Evolutionary conservation across 768 basidiomycete genomes (phyloP), one percentile per base, ranked within the genome.

Genomic region (Russula emetica): DNA sequence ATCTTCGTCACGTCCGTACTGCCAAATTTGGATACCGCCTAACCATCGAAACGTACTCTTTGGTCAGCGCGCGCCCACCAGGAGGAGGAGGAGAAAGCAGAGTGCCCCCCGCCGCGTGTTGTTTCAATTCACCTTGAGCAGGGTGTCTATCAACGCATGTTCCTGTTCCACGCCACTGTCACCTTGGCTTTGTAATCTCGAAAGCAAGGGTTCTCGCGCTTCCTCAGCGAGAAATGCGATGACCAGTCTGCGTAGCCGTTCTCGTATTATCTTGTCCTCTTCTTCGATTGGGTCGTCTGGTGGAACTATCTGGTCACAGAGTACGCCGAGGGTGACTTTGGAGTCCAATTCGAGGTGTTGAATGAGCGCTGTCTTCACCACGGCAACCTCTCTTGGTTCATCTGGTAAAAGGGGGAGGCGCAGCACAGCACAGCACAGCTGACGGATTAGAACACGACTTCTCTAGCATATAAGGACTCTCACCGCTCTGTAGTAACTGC

Each of bases 401-500:
- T 88, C 88, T 86, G 56, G 52, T 9, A 34, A 58, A 38, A 32
- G 47, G 47, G 28, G 47, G 47, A 44, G 47, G 18, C 49, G 10
- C 28, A n/a, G 0, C 30, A 30, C n/a, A 32, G 32, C 20, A n/a
- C n/a, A n/a, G n/a, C n/a, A n/a, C n/a, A 38, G 13, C 26, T 7
- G 34, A 22, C n/a, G 2, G 32, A 40, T 54, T 32, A 57, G 34
- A 24, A 45, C 16, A 22, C 22, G 5, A 30, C 36, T 10, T 7
- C 30, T 57, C 11, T 26, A 8, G 6, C 22, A 13, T 20, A 16
- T 2, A 24, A 45, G 52, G 36, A 59, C 85, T 72, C 85, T 72
- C 70, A 88, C 87, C 87, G 67, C 85, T 86, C 71, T 89, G 88
- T 10, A 90, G 77, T 18, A 90, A 74, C 66, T 90, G 88, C n/a